These are phyloP conservation scores for Anisodus tanguticus DNA, from an alignment of 257 asterid genomes.

Conservation along the genomic window DNA sequence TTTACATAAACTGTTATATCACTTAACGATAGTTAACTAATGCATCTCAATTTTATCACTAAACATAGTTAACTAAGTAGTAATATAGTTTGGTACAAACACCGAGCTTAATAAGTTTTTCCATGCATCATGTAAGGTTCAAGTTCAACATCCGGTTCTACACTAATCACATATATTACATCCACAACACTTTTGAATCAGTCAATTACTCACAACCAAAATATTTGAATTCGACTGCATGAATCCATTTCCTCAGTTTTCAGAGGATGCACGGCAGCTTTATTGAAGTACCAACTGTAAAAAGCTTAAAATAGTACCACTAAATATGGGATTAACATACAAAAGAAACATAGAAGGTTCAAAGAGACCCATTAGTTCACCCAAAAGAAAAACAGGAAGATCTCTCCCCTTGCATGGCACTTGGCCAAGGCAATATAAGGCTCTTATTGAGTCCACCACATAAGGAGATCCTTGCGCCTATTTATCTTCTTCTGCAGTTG, in stretches of 20 bases:
- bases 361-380: neutral
- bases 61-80: neutral
- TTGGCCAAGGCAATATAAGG: conserved; percentile 31
- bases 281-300: neutral
- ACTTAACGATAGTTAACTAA: too few species aligned
- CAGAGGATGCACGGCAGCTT: conserved; percentile 3
- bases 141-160: neutral
- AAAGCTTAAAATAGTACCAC: neutral
- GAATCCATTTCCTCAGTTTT: neutral
- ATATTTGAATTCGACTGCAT: neutral
- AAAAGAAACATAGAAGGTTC: neutral
- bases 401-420: neutral
- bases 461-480: conserved; percentile 93
- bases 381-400: neutral
- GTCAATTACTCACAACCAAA: neutral
- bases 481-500: conserved; percentile 95
- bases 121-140: neutral
- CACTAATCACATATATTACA: neutral
- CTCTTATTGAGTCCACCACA: conserved; percentile 87
- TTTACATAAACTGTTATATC: too few species aligned
- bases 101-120: neutral
- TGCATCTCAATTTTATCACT: neutral
- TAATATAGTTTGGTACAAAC: neutral
- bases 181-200: neutral
- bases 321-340: neutral